A percentile compares a stretch with the other conserved stretches of the same genome.
Conservation (phyloP, 1,284 basidiomycete species). For the Melampsora americana region DNA sequence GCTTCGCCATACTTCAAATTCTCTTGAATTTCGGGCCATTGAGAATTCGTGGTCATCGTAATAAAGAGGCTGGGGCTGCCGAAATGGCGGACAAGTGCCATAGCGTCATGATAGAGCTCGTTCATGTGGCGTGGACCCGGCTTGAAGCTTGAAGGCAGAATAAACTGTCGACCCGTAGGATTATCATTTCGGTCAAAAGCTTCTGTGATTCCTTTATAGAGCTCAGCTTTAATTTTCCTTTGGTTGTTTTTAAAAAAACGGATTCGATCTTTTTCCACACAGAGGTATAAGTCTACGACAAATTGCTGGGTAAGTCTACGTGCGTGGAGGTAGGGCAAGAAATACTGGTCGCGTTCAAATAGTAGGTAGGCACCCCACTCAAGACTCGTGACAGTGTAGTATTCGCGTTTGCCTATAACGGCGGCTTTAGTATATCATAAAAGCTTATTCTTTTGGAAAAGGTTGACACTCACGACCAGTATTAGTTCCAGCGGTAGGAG, state of each 20-base stretch:
- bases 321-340: neutral
- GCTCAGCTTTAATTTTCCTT: neutral
- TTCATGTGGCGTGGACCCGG: neutral
- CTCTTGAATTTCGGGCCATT: constrained; percentile 55
- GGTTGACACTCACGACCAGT: neutral
- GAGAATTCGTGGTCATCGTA: constrained; percentile 45
- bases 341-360: neutral
- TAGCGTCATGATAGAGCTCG: constrained; percentile 12
- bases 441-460: too few relatives aligned
- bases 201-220: constrained; percentile 5
- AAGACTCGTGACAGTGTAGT: neutral
- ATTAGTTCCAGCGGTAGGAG: neutral
- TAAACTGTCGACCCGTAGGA: too few relatives aligned
- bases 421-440: neutral
- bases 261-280: too few relatives aligned
- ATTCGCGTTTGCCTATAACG: neutral
- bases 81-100: neutral
- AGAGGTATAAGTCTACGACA: neutral
- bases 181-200: too few relatives aligned
- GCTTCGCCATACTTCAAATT: neutral
- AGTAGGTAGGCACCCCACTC: neutral
- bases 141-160: constrained; percentile 12
- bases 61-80: constrained; percentile 29
- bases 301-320: constrained; percentile 1
- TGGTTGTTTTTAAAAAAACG: constrained; percentile 11